phyloP scores from a whole-genome alignment of 306 rosid species.

The Senna siamea region DNA sequence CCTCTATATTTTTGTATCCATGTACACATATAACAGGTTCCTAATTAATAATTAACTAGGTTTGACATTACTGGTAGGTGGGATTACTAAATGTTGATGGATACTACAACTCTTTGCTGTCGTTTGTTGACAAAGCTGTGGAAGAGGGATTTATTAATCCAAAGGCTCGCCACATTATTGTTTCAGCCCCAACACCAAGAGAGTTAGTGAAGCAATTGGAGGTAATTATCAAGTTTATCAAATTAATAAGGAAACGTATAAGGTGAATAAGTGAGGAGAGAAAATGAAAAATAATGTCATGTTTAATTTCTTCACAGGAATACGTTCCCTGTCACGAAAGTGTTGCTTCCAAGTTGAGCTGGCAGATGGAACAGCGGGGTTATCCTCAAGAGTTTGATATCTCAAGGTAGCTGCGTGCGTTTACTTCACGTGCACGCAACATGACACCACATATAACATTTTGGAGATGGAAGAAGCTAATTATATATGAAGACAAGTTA shows the following conservation, averaged over 20 bases:
- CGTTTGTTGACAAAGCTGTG: slow-evolving; percentile 93
- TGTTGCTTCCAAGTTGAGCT: slow-evolving; percentile 85
- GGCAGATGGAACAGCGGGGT: slow-evolving; percentile 81
- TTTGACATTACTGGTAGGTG: slow-evolving; percentile 58
- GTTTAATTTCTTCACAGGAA: slow-evolving; percentile 65
- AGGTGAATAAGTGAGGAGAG: neutral
- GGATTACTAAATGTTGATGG: slow-evolving; percentile 98
- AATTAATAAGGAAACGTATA: too few species aligned
- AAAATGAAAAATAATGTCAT: neutral
- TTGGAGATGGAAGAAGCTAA: slow-evolving; percentile 61
- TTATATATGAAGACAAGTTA: too few species aligned
- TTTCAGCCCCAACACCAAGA: slow-evolving; percentile 88
- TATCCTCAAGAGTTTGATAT: slow-evolving; percentile 73
- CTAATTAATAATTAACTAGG: too few species aligned
- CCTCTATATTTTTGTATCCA: too few species aligned
- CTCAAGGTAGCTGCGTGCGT: slow-evolving; percentile 55
- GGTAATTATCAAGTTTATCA: slow-evolving; percentile 47
- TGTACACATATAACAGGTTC: too few species aligned
- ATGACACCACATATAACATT: slow-evolving; percentile 45
- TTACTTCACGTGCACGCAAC: slow-evolving; percentile 43
- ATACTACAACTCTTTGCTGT: slow-evolving; percentile 82
- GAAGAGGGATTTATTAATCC: slow-evolving; percentile 96
- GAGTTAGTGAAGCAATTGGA: slow-evolving; percentile 94
- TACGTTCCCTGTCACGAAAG: slow-evolving; percentile 93
- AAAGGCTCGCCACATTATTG: slow-evolving; percentile 89